These are phyloP conservation scores for Isabelozyma heimii DNA, from an alignment of 805 yeast species.

Conservation along the genomic window DNA sequence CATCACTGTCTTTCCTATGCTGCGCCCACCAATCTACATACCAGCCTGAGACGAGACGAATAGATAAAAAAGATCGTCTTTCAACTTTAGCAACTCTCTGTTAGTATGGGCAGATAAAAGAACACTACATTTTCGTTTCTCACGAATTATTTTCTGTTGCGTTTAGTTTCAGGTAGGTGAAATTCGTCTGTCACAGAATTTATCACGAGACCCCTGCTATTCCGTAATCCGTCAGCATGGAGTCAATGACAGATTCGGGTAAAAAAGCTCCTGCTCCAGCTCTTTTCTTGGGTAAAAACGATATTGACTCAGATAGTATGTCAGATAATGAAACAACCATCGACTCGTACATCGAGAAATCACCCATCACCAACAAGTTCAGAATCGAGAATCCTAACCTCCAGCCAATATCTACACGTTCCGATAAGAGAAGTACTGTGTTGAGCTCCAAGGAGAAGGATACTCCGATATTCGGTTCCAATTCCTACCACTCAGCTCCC, in stretches of 20 bases:
- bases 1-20: too few relatives aligned
- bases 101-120: too few relatives aligned
- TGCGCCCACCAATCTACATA: too few relatives aligned
- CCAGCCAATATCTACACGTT: constrained; percentile 10
- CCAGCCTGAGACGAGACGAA: neutral
- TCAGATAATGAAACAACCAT: constrained; percentile 4
- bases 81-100: too few relatives aligned
- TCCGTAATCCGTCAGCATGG: neutral
- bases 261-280: neutral
- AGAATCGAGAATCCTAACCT: constrained; percentile 25
- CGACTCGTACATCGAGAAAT: constrained; percentile 17
- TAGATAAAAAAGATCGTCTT: too few relatives aligned
- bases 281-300: neutral
- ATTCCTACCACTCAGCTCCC: neutral
- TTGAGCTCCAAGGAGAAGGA: neutral
- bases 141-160: too few relatives aligned
- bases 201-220: too few relatives aligned
- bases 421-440: neutral
- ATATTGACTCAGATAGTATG: neutral
- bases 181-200: too few relatives aligned
- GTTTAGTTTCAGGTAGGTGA: too few relatives aligned
- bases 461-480: neutral
- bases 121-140: too few relatives aligned
- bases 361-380: constrained; percentile 19
- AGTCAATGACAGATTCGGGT: neutral